Evolutionary conservation across 2,329 filamentous ascomycete species (phyloP).

Genomic region (Cladosporium sp.): DNA sequence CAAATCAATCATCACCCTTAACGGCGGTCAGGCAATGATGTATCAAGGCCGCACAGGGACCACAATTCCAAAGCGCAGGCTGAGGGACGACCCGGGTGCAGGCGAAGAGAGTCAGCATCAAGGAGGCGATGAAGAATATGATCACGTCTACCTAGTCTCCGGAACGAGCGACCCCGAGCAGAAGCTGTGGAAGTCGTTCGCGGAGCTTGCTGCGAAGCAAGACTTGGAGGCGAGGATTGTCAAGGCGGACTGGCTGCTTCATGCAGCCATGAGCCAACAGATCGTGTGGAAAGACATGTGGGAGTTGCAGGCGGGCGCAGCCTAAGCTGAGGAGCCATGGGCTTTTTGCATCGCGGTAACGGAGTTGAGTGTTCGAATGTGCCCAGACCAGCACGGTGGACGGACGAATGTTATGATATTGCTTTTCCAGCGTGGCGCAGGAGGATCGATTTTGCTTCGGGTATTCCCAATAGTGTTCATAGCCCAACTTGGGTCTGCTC

Average conservation of each 20-base stretch:
- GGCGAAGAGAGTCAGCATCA: conserved; percentile 49
- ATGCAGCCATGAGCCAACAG: conserved; percentile 84
- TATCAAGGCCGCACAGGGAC: conserved; percentile 71
- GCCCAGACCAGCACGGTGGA: not conserved
- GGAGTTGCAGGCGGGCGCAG: conserved; percentile 17
- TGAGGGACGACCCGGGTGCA: conserved; percentile 53
- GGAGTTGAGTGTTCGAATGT: not conserved
- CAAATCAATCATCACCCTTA: conserved; percentile 78
- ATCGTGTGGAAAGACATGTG: conserved; percentile 41
- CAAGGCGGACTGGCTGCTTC: conserved; percentile 81
- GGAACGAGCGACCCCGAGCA: conserved; percentile 64
- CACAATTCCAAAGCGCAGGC: conserved; percentile 42
- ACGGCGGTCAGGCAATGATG: conserved; percentile 76
- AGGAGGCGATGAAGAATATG: conserved; percentile 54
- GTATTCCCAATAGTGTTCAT: not conserved
- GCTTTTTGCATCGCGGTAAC: not conserved
- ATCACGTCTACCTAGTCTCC: conserved; percentile 72
- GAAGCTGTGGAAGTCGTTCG: conserved; percentile 74
- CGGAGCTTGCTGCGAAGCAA: conserved; percentile 70
- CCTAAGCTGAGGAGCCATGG: not conserved
- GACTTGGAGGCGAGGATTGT: conserved; percentile 80
- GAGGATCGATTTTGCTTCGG: conserved; percentile 5
- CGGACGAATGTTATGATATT: conserved; percentile 3
- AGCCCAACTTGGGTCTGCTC: not conserved
- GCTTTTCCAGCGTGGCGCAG: conserved; percentile 10